phyloP scores from a whole-genome alignment of 1,284 basidiomycete genomes.

The Irpex lacteus region DNA sequence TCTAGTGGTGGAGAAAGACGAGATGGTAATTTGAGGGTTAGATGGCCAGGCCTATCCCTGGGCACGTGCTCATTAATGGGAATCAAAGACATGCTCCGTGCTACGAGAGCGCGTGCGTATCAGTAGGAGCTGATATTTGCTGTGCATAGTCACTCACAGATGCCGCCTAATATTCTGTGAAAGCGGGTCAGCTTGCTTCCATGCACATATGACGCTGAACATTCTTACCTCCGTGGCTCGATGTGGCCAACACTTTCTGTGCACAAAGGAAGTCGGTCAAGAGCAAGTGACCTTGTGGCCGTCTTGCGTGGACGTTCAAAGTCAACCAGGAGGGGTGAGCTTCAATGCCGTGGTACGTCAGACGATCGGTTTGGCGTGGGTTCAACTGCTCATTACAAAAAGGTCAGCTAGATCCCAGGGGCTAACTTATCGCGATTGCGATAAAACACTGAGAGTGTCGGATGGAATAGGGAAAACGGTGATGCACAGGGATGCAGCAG shows the following conservation, averaged over 20 bases:
- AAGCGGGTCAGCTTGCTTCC: not conserved
- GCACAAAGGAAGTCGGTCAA: not conserved
- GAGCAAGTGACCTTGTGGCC: not conserved
- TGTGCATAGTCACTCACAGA: not conserved
- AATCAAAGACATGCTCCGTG: slow-evolving; percentile 2
- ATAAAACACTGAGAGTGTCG: not conserved
- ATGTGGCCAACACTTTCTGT: not conserved
- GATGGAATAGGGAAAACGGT: not conserved
- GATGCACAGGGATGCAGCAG: not conserved
- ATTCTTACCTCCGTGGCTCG: not conserved
- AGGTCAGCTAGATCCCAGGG: not conserved
- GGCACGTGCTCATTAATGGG: not conserved
- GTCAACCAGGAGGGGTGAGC: not conserved
- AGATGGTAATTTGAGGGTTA: slow-evolving; percentile 5
- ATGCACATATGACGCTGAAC: not conserved
- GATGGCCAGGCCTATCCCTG: not conserved
- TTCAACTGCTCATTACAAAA: not conserved
- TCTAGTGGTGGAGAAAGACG: not conserved
- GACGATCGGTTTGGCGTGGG: not conserved
- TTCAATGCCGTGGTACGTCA: not conserved
- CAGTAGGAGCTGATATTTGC: not conserved
- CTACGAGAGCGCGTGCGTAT: slow-evolving; percentile 1
- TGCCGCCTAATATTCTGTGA: not conserved
- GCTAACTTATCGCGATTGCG: not conserved
- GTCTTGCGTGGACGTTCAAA: not conserved